Evolutionary conservation across 768 basidiomycete species (phyloP), one percentile per base, ranked within the genome.

Genomic region (Cystofilobasidium capitatum): DNA sequence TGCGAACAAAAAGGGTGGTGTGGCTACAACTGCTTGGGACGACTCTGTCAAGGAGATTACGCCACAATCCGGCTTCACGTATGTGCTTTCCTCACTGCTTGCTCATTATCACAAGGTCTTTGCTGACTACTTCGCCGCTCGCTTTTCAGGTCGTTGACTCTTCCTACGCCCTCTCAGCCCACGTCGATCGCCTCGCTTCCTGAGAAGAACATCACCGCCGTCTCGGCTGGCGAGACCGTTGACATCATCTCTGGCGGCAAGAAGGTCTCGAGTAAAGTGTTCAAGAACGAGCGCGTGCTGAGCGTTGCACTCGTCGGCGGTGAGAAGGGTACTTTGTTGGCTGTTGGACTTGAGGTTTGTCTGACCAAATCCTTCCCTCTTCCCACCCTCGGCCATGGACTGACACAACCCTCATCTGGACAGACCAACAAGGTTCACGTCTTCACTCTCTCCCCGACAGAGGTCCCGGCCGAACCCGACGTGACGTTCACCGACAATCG

Each of bases 11-110:
- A 66, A 76, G 10, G 83, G 82, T 33, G 83, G 81, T 62, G 79
- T 87, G 0, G 86, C 83, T 72, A 87, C 87, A 26, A 78, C 84
- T 20, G 92, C 88, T 16, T 91, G 83, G 73, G 93, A 96, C 70
- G 93, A 96, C 74, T 47, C 31, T n/a, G 62, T 69, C 33, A 69
- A 36, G 54, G 61, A 62, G 37, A 39, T 68, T 20, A 55, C 42
- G 40, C 33, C 39, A 9, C 29, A 26, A 13, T 37, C 35, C 1
- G 66, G 44, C 8, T 63, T 45, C 42, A 24, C 61, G 66, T 68
- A 33, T 31, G 66, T 63, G 17, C 37, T 42, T 13, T 40, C 33
- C 26, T 12, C 17, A 57, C 31, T 12, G 10, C 13, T 14, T 66
- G 5, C 2, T 24, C 17, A 20, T n/a, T n/a, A 20, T 24, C 29